These are phyloP conservation scores for Wallacemonas sp. DNA, from an alignment of 208 protist genomes.

Conservation along the genomic window DNA sequence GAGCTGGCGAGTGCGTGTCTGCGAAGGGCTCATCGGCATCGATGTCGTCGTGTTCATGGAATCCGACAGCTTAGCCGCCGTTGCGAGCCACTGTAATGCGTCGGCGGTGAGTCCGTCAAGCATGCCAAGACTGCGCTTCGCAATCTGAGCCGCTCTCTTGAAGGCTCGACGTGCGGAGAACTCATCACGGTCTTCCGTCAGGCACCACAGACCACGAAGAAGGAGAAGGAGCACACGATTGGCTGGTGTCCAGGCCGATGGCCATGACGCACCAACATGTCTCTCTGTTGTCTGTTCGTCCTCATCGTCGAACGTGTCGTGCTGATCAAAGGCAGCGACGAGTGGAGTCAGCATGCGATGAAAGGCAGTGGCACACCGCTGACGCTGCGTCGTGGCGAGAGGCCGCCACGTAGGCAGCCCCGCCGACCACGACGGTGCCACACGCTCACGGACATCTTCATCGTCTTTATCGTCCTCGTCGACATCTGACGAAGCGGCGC, in stretches of 20 bases:
- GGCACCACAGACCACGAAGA: conserved; percentile 31
- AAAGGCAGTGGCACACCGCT: conserved; percentile 31
- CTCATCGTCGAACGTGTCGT: neutral
- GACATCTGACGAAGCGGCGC: no score
- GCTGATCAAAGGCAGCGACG: neutral
- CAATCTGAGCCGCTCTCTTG: conserved; percentile 28
- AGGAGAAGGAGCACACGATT: conserved; percentile 45
- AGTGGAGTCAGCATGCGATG: conserved; percentile 19
- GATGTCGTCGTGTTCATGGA: neutral
- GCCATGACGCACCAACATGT: neutral
- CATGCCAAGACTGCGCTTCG: conserved; percentile 31
- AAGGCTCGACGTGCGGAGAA: conserved; percentile 31
- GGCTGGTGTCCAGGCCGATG: conserved; percentile 32
- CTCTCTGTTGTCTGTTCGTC: neutral
- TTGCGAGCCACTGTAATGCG: conserved; percentile 25
- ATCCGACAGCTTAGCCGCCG: neutral
- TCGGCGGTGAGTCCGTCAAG: conserved; percentile 34
- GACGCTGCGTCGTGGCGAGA: conserved; percentile 28
- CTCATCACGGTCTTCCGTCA: conserved; percentile 52
- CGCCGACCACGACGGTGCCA: neutral
- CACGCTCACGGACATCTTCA: neutral
- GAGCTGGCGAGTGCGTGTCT: neutral
- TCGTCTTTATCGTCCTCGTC: neutral
- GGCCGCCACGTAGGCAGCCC: neutral
- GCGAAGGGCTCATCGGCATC: no score